Evolutionary conservation across 2,329 filamentous ascomycete genomes (phyloP), one percentile per base, ranked within the genome.

Genomic region (Atkinsonella texensis): DNA sequence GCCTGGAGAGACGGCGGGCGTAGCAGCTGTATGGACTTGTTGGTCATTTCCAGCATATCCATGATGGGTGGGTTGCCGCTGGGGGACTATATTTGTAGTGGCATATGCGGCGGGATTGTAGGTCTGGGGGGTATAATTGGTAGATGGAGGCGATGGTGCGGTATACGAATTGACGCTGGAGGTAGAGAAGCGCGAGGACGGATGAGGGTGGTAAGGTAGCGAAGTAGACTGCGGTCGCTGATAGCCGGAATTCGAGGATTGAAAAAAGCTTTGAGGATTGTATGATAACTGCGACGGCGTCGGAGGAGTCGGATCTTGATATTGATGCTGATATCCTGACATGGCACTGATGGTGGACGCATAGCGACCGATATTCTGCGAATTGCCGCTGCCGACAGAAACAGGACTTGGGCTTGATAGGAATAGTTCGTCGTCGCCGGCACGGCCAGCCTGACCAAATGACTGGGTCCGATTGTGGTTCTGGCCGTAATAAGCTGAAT

Each of bases 241-340:
- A 48, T 64, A 67, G 48, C 53, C 53, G 47, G 49, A 44, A 15
- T 42, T 43, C 4, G 60, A 58, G 4, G 63, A 56, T 53, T 60
- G 65, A 53, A 69, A 71, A 63, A 80, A 91, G 39, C 75, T 72
- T 63, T 85, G 78, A 1, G 87, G 86, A 62, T 90, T 91, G 67
- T 90, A 91, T 43, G 77, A 66, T 20, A 73, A 60, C 47, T 72
- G 70, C 28, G 70, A 68, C 15, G 54, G 52, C 10, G 74, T 71
- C 20, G 74, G 65, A 56, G 75, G 68, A 54, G 71, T 60, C 52
- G 71, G 65, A 53, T 70, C 65, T 56, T 75, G 70, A 59, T 75
- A 75, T 55, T 74, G 70, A 55, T 77, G 72, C 55, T 77, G 72
- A 61, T 79, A 76, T 61, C 76, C 70, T 46, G 72, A 68, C 63